Percentiles rank a stretch among this genome's conserved stretches.
phyloP scores from a whole-genome alignment of 2,329 filamentous ascomycete species.

The Xylariaceae sp. region DNA sequence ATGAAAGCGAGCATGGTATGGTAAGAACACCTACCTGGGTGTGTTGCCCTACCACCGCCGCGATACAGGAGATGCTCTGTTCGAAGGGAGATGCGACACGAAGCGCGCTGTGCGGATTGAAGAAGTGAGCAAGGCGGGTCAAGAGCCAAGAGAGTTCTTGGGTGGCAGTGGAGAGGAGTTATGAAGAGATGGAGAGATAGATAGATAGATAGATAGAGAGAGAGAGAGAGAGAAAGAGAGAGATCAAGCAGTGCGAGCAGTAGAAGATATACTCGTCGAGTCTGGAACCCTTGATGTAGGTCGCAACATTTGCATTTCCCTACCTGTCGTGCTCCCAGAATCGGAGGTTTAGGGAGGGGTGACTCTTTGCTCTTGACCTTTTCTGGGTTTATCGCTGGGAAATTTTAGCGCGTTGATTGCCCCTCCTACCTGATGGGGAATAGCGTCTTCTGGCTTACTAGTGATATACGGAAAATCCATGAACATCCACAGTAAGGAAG shows the following conservation, averaged over 20 bases:
- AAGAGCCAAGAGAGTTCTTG: not conserved
- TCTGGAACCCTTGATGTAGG: not conserved
- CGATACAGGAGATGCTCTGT: slow-evolving; percentile 12
- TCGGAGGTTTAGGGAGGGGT: slow-evolving; percentile 8
- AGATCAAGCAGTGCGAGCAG: not conserved
- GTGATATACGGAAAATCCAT: slow-evolving; percentile 3
- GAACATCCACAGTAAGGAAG: not conserved
- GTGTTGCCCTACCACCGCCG: slow-evolving; percentile 21
- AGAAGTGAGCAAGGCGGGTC: slow-evolving; percentile 1
- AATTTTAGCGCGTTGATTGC: slow-evolving; percentile 8
- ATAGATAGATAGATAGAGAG: not conserved
- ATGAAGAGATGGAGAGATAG: not conserved
- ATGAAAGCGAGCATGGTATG: not conserved
- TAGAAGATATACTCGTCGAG: not conserved
- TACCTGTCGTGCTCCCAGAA: slow-evolving; percentile 3
- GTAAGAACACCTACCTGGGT: slow-evolving; percentile 6
- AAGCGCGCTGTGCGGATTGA: not conserved
- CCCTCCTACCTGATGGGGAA: slow-evolving; percentile 15
- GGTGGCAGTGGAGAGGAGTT: not conserved
- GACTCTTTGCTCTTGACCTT: not conserved
- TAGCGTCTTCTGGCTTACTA: slow-evolving; percentile 10
- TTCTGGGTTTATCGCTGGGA: slow-evolving; percentile 5
- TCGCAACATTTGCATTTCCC: not conserved
- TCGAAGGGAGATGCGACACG: not conserved
- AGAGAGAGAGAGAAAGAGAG: not conserved